A percentile compares a stretch with the other conserved stretches of the same genome.
Evolutionary conservation across 2,329 filamentous ascomycete genomes (phyloP).

Genomic region (Sarocladium kiliense): DNA sequence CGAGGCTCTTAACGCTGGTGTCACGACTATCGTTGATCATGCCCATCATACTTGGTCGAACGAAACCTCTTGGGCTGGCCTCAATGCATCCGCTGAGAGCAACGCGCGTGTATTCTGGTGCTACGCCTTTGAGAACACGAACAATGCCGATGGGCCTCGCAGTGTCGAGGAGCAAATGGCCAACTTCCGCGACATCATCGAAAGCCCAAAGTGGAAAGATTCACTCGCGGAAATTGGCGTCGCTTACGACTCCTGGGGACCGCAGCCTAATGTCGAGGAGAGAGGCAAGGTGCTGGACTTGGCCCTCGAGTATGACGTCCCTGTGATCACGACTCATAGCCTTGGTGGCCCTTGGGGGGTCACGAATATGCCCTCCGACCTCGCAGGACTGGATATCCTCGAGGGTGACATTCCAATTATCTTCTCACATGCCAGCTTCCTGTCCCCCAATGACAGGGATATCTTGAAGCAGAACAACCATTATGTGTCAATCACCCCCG

Average conservation of each 20-base stretch:
- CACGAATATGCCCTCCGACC: conserved; percentile 32
- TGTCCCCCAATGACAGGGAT: conserved; percentile 31
- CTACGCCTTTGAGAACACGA: conserved; percentile 31
- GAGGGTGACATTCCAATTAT: conserved; percentile 42
- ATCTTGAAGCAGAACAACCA: conserved; percentile 45
- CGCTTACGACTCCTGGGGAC: conserved; percentile 34
- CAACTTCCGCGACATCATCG: conserved; percentile 10
- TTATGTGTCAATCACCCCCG: conserved; percentile 52
- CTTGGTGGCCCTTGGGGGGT: conserved; percentile 32
- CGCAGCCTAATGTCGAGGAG: conserved; percentile 19
- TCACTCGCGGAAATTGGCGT: conserved; percentile 32
- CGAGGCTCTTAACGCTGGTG: conserved; percentile 47
- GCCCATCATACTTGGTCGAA: conserved; percentile 43
- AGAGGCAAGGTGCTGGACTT: conserved; percentile 26
- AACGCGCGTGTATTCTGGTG: conserved; percentile 43
- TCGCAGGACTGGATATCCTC: conserved; percentile 31
- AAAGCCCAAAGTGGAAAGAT: conserved; percentile 11
- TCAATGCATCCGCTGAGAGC: conserved; percentile 38
- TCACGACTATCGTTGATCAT: conserved; percentile 48
- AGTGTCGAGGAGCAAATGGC: conserved; percentile 10
- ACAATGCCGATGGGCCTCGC: conserved; percentile 10
- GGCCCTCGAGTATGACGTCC: conserved; percentile 31
- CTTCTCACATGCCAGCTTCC: conserved; percentile 45
- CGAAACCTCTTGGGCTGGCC: conserved; percentile 35
- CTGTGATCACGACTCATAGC: conserved; percentile 41